phyloP scores from a whole-genome alignment of 2,329 filamentous ascomycete species.

The Akanthomyces uredinophilus region DNA sequence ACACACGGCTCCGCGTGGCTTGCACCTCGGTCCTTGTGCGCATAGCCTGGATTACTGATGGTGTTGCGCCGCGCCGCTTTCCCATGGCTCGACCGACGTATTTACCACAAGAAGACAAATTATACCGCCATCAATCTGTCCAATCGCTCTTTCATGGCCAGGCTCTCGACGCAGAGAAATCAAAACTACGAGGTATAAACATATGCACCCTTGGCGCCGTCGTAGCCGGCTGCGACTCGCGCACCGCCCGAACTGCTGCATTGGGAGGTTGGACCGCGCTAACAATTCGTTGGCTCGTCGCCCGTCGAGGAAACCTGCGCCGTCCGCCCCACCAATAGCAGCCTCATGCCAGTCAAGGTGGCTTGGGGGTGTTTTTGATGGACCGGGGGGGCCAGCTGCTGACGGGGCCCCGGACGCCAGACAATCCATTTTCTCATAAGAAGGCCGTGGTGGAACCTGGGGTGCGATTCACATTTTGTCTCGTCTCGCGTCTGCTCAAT shows the following conservation, averaged over 20 bases:
- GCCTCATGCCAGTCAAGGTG: background rate
- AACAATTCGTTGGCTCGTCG: background rate
- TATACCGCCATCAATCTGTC: background rate
- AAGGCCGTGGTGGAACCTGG: background rate
- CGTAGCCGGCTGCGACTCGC: background rate
- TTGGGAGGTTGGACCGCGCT: background rate
- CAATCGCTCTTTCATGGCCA: background rate
- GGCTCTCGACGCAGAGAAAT: background rate
- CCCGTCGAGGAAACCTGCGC: background rate
- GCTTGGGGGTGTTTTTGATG: background rate
- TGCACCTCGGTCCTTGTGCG: background rate
- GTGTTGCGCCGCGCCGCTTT: background rate
- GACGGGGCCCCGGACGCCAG: background rate
- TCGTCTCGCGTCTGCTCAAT: background rate
- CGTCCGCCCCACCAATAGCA: constrained; percentile 3
- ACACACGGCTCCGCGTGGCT: constrained; percentile 9
- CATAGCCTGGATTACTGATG: background rate
- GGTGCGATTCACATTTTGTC: background rate
- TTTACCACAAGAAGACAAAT: background rate
- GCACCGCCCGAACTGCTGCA: background rate
- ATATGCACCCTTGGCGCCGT: background rate
- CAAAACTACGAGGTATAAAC: no score
- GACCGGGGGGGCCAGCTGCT: background rate
- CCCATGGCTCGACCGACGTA: background rate
- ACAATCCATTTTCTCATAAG: constrained; percentile 3